Evolutionary conservation across 331 rosid genomes (phyloP), one percentile per base, ranked within the genome.

Genomic region (Stylosanthes scabra): DNA sequence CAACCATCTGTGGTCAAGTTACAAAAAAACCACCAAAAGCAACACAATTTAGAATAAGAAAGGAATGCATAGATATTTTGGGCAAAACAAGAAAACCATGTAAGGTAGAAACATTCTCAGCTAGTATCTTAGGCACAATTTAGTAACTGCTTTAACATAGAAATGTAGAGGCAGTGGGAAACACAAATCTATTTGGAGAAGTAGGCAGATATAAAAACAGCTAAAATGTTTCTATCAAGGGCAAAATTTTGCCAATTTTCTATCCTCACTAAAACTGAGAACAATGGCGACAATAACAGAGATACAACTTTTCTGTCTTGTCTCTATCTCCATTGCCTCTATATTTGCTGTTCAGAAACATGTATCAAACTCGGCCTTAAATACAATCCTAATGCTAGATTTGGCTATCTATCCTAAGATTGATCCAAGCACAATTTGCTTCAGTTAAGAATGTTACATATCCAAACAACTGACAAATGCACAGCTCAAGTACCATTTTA

Each of bases 1-100:
- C 97, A 57, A 89, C 94, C 98, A 91, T 91, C 98, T 93, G 96
- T 83, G 77, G 45, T 61, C 72, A 73, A 74, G 45, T 59, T 72
- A 82, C 66, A 79, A 8, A 61, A 61, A 56, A 55, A 74, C 46
- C 37, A 5, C 39, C 25, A 45, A 45, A 46, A 16, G 40, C 1
- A 0, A 45, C 4, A 14, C 45, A 60, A 31, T 31, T 31, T 46
- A 50, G 56, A 75, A 68, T 7, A 11, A 51, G 13, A 59, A 28
- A 28, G 45, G n/a, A n/a, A n/a, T 52, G 42, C 41, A 45, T 25
- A 49, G 42, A 55, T 60, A 52, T 11, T 74, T 60, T 31, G 4
- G 50, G 54, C 39, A n/a, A 73, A 42, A 67, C 62, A 52, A 74
- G 47, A 13, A 65, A 54, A 20, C 46, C 16, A 45, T 37, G 27